phyloP scores from a whole-genome alignment of 176 grass and related monocot genomes.

The Carex pumila region DNA sequence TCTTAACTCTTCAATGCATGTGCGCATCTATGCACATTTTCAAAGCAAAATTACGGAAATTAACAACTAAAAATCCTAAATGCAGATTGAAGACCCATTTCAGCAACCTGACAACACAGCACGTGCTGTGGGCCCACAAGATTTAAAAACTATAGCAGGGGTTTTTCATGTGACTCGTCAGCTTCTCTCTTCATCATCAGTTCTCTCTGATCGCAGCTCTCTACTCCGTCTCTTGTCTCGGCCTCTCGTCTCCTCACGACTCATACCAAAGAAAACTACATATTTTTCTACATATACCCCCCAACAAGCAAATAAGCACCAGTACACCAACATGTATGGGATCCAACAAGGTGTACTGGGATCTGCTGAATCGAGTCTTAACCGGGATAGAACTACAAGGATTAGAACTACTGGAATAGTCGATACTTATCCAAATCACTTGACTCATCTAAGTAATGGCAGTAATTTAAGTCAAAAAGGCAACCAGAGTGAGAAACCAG shows the following conservation, averaged over 20 bases:
- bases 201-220: conserved; percentile 25
- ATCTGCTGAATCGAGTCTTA: not conserved
- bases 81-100: conserved; percentile 72
- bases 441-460: not conserved
- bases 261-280: conserved; percentile 11
- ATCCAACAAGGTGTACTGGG: not conserved
- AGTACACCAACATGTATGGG: not conserved
- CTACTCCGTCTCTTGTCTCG: conserved; percentile 48
- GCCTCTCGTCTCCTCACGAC: conserved; percentile 36
- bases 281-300: not conserved
- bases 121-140: conserved; percentile 37
- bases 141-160: conserved; percentile 34
- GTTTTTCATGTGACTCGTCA: conserved; percentile 28
- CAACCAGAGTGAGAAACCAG: not conserved
- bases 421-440: not conserved
- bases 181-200: conserved; percentile 25
- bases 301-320: not conserved
- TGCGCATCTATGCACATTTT: not conserved
- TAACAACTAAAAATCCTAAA: conserved; percentile 16
- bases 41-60: conserved; percentile 7
- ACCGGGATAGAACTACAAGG: not conserved
- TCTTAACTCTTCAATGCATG: conserved; percentile 2
- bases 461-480: not conserved
- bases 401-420: not conserved
- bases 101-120: conserved; percentile 67